phyloP scores from a whole-genome alignment of 345 rosid genomes.

The Eucalyptus victrix region DNA sequence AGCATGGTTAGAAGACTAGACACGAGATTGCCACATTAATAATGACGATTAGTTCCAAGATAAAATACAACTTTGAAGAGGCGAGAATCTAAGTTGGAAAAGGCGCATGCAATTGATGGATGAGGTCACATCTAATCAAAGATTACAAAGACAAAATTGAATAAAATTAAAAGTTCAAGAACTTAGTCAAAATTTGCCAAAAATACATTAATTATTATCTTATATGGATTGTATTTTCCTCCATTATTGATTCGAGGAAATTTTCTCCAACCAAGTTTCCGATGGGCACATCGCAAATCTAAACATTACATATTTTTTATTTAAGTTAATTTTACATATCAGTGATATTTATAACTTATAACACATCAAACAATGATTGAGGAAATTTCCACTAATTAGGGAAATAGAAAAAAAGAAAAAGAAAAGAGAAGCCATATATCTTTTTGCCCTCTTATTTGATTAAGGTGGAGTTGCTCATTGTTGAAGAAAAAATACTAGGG shows the following conservation, averaged over 20 bases:
- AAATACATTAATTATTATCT: background rate
- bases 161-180: background rate
- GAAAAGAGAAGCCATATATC: background rate
- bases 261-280: background rate
- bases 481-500: background rate
- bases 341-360: rapidly evolving
- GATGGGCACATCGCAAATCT: rapidly evolving
- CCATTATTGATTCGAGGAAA: background rate
- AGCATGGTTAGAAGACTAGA: background rate
- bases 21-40: background rate
- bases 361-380: rapidly evolving
- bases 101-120: background rate
- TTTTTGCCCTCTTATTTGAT: background rate
- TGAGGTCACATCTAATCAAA: background rate
- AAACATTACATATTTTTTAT: background rate
- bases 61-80: background rate
- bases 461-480: background rate
- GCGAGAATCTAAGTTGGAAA: background rate
- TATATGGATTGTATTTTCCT: background rate
- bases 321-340: background rate
- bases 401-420: background rate
- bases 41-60: background rate
- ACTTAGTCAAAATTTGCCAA: rapidly evolving
- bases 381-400: background rate
- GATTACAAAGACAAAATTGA: background rate